Evolutionary conservation across 352 stramenopile species (phyloP), one percentile per base, ranked within the genome.

Genomic region (Heterotrichella gracilis): DNA sequence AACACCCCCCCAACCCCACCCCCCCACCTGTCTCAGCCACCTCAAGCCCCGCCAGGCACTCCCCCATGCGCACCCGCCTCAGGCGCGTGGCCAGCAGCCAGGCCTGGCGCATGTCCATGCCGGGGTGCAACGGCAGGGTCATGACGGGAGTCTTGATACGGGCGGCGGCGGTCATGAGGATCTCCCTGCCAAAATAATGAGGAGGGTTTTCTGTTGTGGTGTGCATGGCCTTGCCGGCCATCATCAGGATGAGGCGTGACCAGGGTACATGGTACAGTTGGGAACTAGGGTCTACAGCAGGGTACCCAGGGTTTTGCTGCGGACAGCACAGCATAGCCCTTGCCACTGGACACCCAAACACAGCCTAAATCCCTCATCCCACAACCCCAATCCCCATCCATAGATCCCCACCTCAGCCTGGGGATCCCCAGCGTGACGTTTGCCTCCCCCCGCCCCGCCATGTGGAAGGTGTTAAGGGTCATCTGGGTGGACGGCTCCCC

Each of bases 391-490:
- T n/a, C n/a, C n/a, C n/a, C n/a, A n/a, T n/a, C n/a, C n/a, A n/a
- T n/a, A n/a, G n/a, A n/a, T n/a, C n/a, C n/a, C n/a, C n/a, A n/a
- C 41, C 23, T 66, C 75, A 99, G 78, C 76, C 94, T 89, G 68
- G 94, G 94, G 75, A 99, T 98, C 75, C 94, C 79, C 40, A 98
- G 80, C 24, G 93, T 99, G 41, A 99, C 93, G 79, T 99, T 99
- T 40, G 90, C 93, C 25, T 89, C 92, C 75, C 92, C 91, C 75
- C 94, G 86, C 53, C 94, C 94, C 66, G 94, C 94, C 76, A 99
- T 82, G 76, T 99, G 94, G 80, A 99, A 99, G 25, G 94, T 99
- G 80, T 99, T 99, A 3, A 99, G 82, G 69, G 94, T 99, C 94
- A 99, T 99, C 78, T 99, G 94, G 2, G 94, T 99, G 24, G 90